Percentiles rank a stretch among this genome's conserved stretches.
Evolutionary conservation across 2,329 filamentous ascomycete species (phyloP).

Genomic region (Pyricularia sp.): DNA sequence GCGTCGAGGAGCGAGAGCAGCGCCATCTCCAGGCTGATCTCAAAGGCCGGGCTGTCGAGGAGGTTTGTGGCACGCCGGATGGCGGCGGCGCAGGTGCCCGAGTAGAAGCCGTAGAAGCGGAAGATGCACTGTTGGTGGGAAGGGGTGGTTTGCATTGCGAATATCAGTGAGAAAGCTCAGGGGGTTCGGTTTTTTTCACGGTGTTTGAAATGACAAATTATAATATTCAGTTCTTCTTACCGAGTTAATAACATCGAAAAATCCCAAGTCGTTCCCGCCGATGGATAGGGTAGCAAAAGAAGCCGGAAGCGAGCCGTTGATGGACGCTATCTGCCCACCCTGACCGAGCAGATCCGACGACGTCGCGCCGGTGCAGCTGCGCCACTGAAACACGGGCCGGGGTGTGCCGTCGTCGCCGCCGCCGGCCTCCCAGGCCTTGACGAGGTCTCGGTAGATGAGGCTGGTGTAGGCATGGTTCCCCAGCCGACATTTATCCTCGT

Average conservation of each 20-base stretch:
- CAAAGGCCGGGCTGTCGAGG: slow-evolving; percentile 26
- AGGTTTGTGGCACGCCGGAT: slow-evolving; percentile 23
- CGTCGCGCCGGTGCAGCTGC: slow-evolving; percentile 36
- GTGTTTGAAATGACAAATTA: too few relatives aligned
- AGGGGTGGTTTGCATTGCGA: neutral
- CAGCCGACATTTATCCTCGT: slow-evolving; percentile 29
- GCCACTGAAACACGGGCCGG: slow-evolving; percentile 28
- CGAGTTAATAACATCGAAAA: slow-evolving; percentile 39
- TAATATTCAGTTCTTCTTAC: neutral
- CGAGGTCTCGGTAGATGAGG: slow-evolving; percentile 29
- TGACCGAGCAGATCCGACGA: slow-evolving; percentile 28
- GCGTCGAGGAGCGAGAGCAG: slow-evolving; percentile 33
- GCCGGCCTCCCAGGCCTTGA: slow-evolving; percentile 1
- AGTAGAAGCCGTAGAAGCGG: slow-evolving; percentile 38
- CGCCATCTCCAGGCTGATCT: slow-evolving; percentile 26
- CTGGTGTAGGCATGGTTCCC: slow-evolving; percentile 31
- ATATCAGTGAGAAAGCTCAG: neutral
- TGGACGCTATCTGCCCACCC: slow-evolving; percentile 29
- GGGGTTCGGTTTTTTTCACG: too few relatives aligned
- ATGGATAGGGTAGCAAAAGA: slow-evolving; percentile 37
- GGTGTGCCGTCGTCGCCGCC: slow-evolving; percentile 1
- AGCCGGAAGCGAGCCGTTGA: slow-evolving; percentile 24
- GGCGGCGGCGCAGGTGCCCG: slow-evolving; percentile 32
- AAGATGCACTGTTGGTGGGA: slow-evolving; percentile 27
- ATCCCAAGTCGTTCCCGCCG: slow-evolving; percentile 39